Percentiles rank a stretch among this genome's conserved stretches.
Evolutionary conservation across 1,139 yeast genomes (phyloP).

Genomic region (Arxiozyma telluris): DNA sequence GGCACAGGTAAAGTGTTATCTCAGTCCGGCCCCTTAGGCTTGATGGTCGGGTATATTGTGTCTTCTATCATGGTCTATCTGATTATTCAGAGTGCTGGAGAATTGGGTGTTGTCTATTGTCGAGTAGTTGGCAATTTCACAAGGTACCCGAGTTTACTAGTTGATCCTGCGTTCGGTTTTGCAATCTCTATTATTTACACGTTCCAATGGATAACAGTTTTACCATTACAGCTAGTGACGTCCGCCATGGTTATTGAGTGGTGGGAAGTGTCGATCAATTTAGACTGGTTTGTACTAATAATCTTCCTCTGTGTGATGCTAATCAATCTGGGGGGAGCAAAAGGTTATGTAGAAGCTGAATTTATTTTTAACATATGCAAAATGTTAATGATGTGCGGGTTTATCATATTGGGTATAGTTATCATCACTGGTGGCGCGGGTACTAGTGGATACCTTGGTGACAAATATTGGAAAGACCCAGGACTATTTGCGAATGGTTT

Average conservation of each 20-base stretch:
- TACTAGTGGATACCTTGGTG: constrained; percentile 50
- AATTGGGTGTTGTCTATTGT: constrained; percentile 58
- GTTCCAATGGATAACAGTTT: constrained; percentile 65
- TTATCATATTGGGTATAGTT: constrained; percentile 48
- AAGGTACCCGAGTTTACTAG: constrained; percentile 51
- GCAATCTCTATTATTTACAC: constrained; percentile 57
- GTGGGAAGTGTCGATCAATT: constrained; percentile 49
- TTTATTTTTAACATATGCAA: constrained; percentile 48
- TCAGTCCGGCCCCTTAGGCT: constrained; percentile 71
- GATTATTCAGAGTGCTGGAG: constrained; percentile 75
- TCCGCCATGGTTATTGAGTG: constrained; percentile 59
- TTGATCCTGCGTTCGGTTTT: constrained; percentile 72
- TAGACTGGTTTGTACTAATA: constrained; percentile 55
- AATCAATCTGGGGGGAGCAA: constrained; percentile 54
- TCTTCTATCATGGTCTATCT: constrained; percentile 59
- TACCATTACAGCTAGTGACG: constrained; percentile 71
- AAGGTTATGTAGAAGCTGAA: constrained; percentile 68
- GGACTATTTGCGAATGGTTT: constrained; percentile 53
- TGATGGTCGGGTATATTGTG: constrained; percentile 56
- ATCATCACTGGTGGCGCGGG: constrained; percentile 47
- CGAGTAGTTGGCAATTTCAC: constrained; percentile 73
- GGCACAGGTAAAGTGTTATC: constrained; percentile 64
- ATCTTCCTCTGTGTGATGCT: constrained; percentile 46
- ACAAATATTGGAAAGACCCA: constrained; percentile 47
- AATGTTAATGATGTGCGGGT: constrained; percentile 50